Percentiles rank a stretch among this genome's conserved stretches.
phyloP scores from a whole-genome alignment of 257 asterid species.

The Henckelia pumila region DNA sequence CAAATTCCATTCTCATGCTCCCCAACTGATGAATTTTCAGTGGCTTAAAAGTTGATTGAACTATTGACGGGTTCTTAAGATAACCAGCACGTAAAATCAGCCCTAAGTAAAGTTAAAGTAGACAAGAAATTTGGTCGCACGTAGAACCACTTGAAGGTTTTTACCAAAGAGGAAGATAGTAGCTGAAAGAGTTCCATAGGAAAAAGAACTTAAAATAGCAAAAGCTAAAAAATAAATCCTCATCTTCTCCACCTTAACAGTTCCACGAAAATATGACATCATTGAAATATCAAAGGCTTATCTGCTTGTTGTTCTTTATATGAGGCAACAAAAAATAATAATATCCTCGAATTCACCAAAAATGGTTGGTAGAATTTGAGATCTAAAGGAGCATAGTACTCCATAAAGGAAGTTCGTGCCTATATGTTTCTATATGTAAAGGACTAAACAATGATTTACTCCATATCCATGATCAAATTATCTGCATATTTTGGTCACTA shows the following conservation, averaged over 20 bases:
- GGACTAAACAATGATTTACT: too few species aligned
- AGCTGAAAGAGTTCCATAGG: conserved; percentile 16
- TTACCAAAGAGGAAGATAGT: too few species aligned
- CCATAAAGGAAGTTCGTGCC: neutral
- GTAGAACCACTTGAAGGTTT: neutral
- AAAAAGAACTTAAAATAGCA: neutral
- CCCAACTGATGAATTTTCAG: neutral
- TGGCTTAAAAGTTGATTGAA: neutral
- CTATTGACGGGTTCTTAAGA: neutral
- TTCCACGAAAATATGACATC: too few species aligned
- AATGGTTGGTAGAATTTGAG: too few species aligned
- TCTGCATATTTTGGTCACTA: too few species aligned
- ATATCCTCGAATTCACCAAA: too few species aligned
- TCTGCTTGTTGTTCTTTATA: too few species aligned
- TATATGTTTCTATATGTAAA: neutral
- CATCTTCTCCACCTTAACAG: too few species aligned
- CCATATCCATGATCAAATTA: too few species aligned
- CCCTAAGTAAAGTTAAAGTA: neutral
- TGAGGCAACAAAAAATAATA: too few species aligned
- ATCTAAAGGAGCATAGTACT: too few species aligned
- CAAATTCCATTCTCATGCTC: neutral
- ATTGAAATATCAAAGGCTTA: too few species aligned
- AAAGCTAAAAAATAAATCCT: neutral
- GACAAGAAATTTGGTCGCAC: neutral
- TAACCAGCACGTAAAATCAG: neutral